Percentiles rank a stretch among this genome's conserved stretches.
Conservation (phyloP, 495 filamentous ascomycete species). For the Parathielavia hyrcaniae region DNA sequence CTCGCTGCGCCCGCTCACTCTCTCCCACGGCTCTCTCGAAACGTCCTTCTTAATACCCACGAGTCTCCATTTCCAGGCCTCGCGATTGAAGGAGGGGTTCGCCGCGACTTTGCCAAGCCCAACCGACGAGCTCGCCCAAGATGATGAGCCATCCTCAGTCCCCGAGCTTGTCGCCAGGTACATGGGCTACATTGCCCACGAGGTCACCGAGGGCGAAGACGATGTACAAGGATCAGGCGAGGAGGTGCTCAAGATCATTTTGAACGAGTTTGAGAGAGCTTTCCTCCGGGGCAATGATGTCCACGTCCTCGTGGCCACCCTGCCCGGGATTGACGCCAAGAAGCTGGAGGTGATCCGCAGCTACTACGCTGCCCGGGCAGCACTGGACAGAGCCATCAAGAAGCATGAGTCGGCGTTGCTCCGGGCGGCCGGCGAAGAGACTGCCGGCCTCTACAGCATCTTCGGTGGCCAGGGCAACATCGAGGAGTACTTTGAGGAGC, state of each 20-base stretch:
- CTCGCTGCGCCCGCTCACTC: conserved; percentile 79
- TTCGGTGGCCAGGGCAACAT: conserved; percentile 99
- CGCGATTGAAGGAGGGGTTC: conserved; percentile 84
- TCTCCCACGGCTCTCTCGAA: conserved; percentile 90
- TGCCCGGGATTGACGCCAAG: conserved; percentile 84
- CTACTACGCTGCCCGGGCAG: conserved; percentile 86
- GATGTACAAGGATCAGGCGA: conserved; percentile 74
- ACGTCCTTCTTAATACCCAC: conserved; percentile 92
- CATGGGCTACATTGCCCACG: conserved; percentile 76
- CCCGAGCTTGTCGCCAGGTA: conserved; percentile 87
- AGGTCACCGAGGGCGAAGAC: conserved; percentile 88
- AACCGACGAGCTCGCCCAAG: conserved; percentile 93
- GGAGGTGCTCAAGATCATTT: conserved; percentile 78
- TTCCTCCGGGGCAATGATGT: conserved; percentile 95
- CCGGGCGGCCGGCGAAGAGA: conserved; percentile 72
- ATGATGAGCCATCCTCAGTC: conserved; percentile 93
- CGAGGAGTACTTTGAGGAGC: conserved; percentile 97
- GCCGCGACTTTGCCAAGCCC: conserved; percentile 73
- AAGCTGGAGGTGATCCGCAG: conserved; percentile 78
- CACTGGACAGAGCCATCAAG: conserved; percentile 73
- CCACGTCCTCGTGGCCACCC: conserved; percentile 74
- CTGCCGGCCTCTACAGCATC: conserved; percentile 77
- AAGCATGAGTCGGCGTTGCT: conserved; percentile 89
- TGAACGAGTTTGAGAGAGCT: conserved; percentile 92
- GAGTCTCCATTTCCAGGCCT: conserved; percentile 88